These are phyloP conservation scores for Blakeslea trispora DNA, from an alignment of 371 early-diverging fungal genomes.

Conservation along the genomic window DNA sequence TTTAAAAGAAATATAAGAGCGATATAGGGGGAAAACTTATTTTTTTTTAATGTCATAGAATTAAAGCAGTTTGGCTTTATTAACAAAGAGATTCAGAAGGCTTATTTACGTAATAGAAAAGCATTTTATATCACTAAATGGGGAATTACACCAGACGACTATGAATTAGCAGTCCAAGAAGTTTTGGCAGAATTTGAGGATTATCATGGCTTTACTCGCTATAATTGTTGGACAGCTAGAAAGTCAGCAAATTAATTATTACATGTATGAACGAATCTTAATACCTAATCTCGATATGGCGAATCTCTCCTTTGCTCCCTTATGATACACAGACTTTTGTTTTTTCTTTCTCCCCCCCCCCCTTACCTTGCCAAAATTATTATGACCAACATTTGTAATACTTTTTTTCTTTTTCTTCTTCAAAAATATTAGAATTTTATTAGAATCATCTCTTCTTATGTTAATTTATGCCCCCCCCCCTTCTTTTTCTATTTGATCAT, in stretches of 20 bases:
- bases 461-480: too few species aligned
- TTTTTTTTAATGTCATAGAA: conserved; percentile 33
- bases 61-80: conserved; percentile 57
- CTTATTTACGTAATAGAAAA: conserved; percentile 40
- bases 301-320: background rate
- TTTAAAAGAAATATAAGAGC: too few species aligned
- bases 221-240: conserved; percentile 44
- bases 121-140: conserved; percentile 38
- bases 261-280: background rate
- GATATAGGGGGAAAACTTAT: too few species aligned
- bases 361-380: too few species aligned
- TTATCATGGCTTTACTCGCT: conserved; percentile 47
- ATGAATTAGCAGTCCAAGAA: conserved; percentile 48
- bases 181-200: conserved; percentile 50
- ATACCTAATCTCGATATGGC: conserved; percentile 6
- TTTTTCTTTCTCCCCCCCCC: too few species aligned
- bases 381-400: too few species aligned
- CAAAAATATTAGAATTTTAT: too few species aligned
- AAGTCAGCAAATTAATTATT: conserved; percentile 19
- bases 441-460: too few species aligned
- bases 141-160: conserved; percentile 46
- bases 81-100: conserved; percentile 49
- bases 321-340: background rate
- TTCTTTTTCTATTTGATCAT: too few species aligned
- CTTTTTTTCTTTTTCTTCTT: too few species aligned